These are phyloP conservation scores for Halteria grandinella DNA, from an alignment of 73 alveolate genomes.

Conservation along the genomic window DNA sequence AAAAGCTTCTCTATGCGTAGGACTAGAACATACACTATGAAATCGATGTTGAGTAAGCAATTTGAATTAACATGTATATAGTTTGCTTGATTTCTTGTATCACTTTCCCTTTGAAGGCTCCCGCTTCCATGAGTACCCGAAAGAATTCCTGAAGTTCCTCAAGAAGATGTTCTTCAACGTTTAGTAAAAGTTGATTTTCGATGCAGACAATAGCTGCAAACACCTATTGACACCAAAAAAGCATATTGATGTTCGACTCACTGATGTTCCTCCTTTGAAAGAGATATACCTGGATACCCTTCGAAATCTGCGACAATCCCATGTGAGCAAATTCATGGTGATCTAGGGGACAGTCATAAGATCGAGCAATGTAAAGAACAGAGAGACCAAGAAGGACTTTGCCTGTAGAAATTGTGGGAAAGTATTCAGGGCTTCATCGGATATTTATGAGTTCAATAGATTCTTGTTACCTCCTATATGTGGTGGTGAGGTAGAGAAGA, in stretches of 20 bases:
- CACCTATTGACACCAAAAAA: constrained; percentile 38
- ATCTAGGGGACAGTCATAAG: constrained; percentile 70
- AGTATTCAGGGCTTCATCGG: constrained; percentile 48
- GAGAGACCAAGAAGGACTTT: constrained; percentile 70
- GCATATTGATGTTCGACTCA: constrained; percentile 54
- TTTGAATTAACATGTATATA: too few species aligned
- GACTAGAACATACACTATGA: constrained; percentile 54
- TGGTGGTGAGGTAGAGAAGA: constrained; percentile 62
- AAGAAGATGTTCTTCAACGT: constrained; percentile 29
- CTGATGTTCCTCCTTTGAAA: constrained; percentile 58
- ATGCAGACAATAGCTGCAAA: background rate
- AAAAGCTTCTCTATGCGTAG: constrained; percentile 22
- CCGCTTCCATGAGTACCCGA: constrained; percentile 60
- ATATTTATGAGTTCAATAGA: constrained; percentile 44
- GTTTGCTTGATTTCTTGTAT: constrained; percentile 54
- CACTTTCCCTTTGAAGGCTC: constrained; percentile 59
- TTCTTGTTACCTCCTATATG: constrained; percentile 66
- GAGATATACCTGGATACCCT: constrained; percentile 59
- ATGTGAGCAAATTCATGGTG: constrained; percentile 60
- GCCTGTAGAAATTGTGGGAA: constrained; percentile 68
- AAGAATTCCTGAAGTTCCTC: constrained; percentile 56
- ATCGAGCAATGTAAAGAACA: constrained; percentile 49
- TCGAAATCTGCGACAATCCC: constrained; percentile 50
- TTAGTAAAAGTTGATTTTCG: constrained; percentile 10
- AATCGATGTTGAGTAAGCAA: constrained; percentile 47